Evolutionary conservation across 768 basidiomycete genomes (phyloP).

Genomic region (Russula sp.): DNA sequence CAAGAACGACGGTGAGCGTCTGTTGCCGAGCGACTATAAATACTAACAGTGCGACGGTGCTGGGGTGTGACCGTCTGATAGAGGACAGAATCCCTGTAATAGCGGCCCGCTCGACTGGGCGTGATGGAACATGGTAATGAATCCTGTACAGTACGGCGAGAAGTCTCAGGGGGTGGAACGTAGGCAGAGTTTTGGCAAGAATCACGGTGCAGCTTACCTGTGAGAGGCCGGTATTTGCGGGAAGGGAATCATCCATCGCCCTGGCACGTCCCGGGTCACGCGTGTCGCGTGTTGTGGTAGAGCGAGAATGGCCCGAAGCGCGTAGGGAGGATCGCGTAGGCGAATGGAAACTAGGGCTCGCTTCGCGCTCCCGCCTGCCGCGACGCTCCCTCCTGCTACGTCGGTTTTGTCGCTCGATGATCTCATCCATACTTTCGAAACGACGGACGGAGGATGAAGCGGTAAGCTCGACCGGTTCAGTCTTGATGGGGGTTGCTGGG

Average conservation of each 20-base stretch:
- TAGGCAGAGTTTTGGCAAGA: not conserved
- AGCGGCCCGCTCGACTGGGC: constrained; percentile 26
- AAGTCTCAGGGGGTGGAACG: not conserved
- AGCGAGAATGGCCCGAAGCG: constrained; percentile 49
- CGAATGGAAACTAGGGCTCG: constrained; percentile 19
- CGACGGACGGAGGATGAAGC: constrained; percentile 49
- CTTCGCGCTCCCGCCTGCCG: constrained; percentile 47
- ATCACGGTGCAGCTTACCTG: constrained; percentile 14
- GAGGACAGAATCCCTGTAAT: constrained; percentile 30
- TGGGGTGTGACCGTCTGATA: constrained; percentile 27
- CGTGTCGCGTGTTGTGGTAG: constrained; percentile 30
- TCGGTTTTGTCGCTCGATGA: constrained; percentile 67
- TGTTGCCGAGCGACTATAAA: not conserved
- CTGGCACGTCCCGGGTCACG: constrained; percentile 48
- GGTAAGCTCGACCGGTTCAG: constrained; percentile 51
- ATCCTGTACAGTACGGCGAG: constrained; percentile 39
- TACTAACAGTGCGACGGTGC: constrained; percentile 25
- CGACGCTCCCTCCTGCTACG: constrained; percentile 54
- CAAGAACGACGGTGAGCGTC: constrained; percentile 5
- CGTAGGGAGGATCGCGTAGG: constrained; percentile 42
- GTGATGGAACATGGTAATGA: constrained; percentile 35
- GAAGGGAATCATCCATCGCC: constrained; percentile 15
- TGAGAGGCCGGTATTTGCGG: not conserved
- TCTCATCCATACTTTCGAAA: constrained; percentile 72
- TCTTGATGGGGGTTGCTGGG: constrained; percentile 59